Evolutionary conservation across 2,329 filamentous ascomycete species (phyloP).

Genomic region (Xylaria sp.): DNA sequence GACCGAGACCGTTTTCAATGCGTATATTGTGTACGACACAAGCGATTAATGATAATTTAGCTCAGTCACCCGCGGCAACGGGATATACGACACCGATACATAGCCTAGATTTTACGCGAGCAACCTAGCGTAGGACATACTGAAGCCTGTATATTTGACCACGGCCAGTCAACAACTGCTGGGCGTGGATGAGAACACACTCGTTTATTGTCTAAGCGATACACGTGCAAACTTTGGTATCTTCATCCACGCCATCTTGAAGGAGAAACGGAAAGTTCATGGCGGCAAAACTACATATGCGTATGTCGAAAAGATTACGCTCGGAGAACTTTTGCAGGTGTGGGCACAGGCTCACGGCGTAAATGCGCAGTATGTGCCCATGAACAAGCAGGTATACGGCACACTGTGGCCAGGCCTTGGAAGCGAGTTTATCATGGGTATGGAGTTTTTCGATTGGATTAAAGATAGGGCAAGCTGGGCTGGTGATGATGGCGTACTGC

Average conservation of each 20-base stretch:
- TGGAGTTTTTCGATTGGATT: constrained; percentile 25
- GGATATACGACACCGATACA: no score
- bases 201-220: constrained; percentile 23
- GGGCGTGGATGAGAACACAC: constrained; percentile 16
- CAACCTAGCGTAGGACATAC: constrained; percentile 19
- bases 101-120: constrained; percentile 26
- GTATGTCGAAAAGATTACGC: constrained; percentile 19
- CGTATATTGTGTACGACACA: no score
- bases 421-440: constrained; percentile 22
- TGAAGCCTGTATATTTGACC: constrained; percentile 19
- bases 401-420: constrained; percentile 18
- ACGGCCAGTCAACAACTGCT: constrained; percentile 11
- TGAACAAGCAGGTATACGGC: constrained; percentile 12
- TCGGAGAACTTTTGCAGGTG: constrained; percentile 17
- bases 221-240: constrained; percentile 23
- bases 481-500: background rate
- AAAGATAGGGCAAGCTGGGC: constrained; percentile 6
- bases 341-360: constrained; percentile 16
- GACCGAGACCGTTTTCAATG: no score
- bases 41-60: no score
- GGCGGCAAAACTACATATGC: constrained; percentile 3
- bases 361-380: constrained; percentile 14
- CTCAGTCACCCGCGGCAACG: no score
- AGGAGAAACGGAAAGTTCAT: constrained; percentile 8
- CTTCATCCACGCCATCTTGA: constrained; percentile 22